phyloP scores from a whole-genome alignment of 2,329 filamentous ascomycete genomes.

The Pyricularia grisea region DNA sequence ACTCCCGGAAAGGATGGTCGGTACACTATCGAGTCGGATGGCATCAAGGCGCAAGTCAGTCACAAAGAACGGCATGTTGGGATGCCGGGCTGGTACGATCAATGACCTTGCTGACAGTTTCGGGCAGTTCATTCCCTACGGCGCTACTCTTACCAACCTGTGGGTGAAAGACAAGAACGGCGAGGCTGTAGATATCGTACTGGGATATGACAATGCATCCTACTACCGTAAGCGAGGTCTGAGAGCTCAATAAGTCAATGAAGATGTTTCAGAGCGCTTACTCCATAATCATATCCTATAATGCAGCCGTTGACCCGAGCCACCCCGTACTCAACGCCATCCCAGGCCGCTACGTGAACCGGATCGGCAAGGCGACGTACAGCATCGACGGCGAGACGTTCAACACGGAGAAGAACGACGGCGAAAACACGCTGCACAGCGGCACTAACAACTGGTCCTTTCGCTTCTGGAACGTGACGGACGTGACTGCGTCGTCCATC shows the following conservation, averaged over 20 bases:
- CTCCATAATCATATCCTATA: neutral
- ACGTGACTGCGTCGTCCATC: slow-evolving; percentile 31
- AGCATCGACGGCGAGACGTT: slow-evolving; percentile 43
- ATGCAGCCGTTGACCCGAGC: slow-evolving; percentile 30
- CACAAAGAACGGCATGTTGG: neutral
- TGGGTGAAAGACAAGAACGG: slow-evolving; percentile 55
- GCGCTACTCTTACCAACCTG: slow-evolving; percentile 51
- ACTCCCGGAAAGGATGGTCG: slow-evolving; percentile 20
- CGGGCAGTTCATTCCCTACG: slow-evolving; percentile 46
- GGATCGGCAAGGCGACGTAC: slow-evolving; percentile 50
- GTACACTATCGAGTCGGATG: slow-evolving; percentile 24
- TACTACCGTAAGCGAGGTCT: slow-evolving; percentile 37
- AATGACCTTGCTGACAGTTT: too few species aligned
- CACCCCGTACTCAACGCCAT: slow-evolving; percentile 55
- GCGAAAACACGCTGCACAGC: slow-evolving; percentile 46
- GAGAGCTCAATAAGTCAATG: neutral
- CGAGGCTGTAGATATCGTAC: slow-evolving; percentile 51
- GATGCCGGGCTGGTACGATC: neutral
- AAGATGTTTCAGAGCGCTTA: neutral
- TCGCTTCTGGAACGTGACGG: slow-evolving; percentile 17
- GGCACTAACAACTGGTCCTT: slow-evolving; percentile 45
- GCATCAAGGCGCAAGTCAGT: slow-evolving; percentile 24
- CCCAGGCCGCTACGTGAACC: slow-evolving; percentile 54
- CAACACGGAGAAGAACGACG: slow-evolving; percentile 44
- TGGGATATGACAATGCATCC: slow-evolving; percentile 52